These are phyloP conservation scores for Penicillium vulpinum DNA, from an alignment of 2,329 filamentous ascomycete genomes.

Conservation along the genomic window DNA sequence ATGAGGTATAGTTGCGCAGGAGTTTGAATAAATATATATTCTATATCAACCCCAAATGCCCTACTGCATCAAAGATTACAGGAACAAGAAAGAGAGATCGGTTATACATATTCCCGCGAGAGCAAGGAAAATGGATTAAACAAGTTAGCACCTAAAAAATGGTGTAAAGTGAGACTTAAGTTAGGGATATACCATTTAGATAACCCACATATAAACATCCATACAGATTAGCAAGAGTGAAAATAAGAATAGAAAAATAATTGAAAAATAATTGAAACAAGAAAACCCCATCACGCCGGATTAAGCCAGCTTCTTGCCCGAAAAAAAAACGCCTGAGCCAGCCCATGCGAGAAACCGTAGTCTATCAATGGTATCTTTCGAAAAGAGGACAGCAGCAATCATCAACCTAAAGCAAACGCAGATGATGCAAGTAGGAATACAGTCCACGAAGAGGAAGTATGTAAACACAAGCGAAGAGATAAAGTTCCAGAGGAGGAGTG, in stretches of 20 bases:
- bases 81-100: background rate
- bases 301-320: constrained; percentile 7
- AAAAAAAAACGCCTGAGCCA: constrained; percentile 25
- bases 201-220: background rate
- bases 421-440: constrained; percentile 13
- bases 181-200: background rate
- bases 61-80: background rate
- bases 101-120: background rate
- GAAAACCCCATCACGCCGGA: background rate
- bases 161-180: background rate
- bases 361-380: constrained; percentile 42
- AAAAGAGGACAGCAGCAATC: constrained; percentile 8
- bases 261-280: constrained; percentile 9
- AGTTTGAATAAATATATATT: background rate
- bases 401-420: constrained; percentile 8
- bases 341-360: constrained; percentile 24
- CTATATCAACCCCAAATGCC: background rate
- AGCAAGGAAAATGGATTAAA: constrained; percentile 1
- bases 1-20: background rate
- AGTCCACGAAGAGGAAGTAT: constrained; percentile 14
- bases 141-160: background rate
- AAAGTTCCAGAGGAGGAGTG: background rate
- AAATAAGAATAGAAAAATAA: background rate
- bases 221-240: background rate
- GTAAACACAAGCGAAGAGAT: constrained; percentile 5